Evolutionary conservation across 2,329 filamentous ascomycete genomes (phyloP).

Genomic region (Pseudopyrenochaeta lycopersici): DNA sequence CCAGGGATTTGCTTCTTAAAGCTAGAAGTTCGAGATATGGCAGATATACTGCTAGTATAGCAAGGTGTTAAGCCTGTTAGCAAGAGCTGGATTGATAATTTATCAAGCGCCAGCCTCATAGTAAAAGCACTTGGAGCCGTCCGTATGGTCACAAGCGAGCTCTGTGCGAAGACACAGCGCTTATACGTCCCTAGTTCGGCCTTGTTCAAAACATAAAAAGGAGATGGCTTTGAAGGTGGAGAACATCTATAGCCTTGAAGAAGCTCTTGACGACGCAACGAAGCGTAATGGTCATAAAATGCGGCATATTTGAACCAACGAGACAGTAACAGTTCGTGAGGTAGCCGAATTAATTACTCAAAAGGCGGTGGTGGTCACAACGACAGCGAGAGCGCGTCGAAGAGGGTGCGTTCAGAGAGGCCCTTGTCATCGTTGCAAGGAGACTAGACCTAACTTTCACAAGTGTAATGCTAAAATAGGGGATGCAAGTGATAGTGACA

Average conservation of each 20-base stretch:
- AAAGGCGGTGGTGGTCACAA: conserved; percentile 3
- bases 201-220: conserved; percentile 1
- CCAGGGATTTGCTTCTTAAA: neutral
- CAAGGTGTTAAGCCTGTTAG: conserved; percentile 5
- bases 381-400: conserved; percentile 3
- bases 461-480: too few relatives aligned
- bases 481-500: conserved; percentile 13
- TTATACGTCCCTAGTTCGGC: conserved; percentile 11
- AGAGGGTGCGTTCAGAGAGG: conserved; percentile 13
- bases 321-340: neutral
- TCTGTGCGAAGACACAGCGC: conserved; percentile 8
- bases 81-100: conserved; percentile 20
- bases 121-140: conserved; percentile 10
- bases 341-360: neutral
- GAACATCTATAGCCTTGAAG: conserved; percentile 29
- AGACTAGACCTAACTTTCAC: conserved; percentile 13
- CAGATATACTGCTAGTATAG: conserved; percentile 11
- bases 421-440: conserved; percentile 13
- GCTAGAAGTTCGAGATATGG: conserved; percentile 1
- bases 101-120: conserved; percentile 15
- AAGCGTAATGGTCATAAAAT: neutral
- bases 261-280: conserved; percentile 18
- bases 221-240: conserved; percentile 16
- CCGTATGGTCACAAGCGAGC: conserved; percentile 18
- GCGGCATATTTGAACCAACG: too few relatives aligned